Base-by-base conservation (phyloP, 2,329 filamentous ascomycete species). In the Pleurostoma richardsiae region DNA sequence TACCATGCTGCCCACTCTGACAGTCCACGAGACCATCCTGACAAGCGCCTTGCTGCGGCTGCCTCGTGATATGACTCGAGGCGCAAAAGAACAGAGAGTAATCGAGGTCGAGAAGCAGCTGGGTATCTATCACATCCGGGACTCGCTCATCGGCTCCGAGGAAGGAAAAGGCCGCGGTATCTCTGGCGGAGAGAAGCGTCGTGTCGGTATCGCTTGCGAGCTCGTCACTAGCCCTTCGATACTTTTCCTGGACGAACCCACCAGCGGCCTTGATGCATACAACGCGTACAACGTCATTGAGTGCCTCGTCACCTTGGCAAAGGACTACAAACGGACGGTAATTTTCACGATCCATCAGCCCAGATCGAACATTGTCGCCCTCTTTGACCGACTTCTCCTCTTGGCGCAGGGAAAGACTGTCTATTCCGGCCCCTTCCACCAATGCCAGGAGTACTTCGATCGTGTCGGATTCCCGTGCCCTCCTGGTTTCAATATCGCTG, bases 301-400 rank as follows among this genome's bases (percentile, higher is more conserved):
- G 64, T 97, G 91, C 59, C 78, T 99, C 7, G 92, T 97, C 38
- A 96, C 87, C 1, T 72, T 99, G 40, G 94, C 95, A 44, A 96
- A 96, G 72, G 94, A 84, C 39, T 99, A 97, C 71, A 95, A 96
- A 69, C 82, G 95, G 50, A 99, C 95, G 1, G 90, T 99, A 46
- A 87, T 99, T 52, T 96, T 99, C 70, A 99, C 94, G 10, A 99
- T 99, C 53, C 94, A 99, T 65, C 94, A 99, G 60, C 94, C 94
- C 36, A 83, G 95, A 55, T 99, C 94, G 8, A 99, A 99, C 66
- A 99, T 99, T 59, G 94, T 97, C 27, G 94, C 94, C 7, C 78
- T 99, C 3, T 99, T 99, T 61, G 94, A 99, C 63, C 84, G 92
- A 47, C 77, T 99, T n/a, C 78, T 99, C 45, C 80, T 99, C 10